Evolutionary conservation across 139 green algal species (phyloP).

Genomic region (Pleodorina starrii): DNA sequence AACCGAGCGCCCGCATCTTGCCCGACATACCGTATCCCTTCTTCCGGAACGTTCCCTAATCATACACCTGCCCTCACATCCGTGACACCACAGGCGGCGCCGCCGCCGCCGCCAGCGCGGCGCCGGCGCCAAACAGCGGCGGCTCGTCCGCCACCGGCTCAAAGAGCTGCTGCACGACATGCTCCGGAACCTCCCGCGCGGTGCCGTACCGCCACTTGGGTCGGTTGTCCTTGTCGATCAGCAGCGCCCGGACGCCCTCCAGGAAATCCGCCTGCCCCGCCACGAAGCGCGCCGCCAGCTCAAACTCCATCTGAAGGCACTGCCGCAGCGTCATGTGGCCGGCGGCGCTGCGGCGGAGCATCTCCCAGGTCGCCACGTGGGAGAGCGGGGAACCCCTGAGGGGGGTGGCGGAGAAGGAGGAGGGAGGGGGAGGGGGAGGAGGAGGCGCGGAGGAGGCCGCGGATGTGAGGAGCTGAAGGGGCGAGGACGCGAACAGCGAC

Average conservation of each 20-base stretch:
- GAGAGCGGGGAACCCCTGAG: constrained; percentile 73
- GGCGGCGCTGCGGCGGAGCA: constrained; percentile 50
- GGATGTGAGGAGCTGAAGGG: not conserved
- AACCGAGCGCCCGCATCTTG: too few relatives aligned
- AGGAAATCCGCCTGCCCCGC: constrained; percentile 68
- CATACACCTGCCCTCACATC: too few relatives aligned
- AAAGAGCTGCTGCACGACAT: constrained; percentile 17
- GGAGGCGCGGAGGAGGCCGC: not conserved
- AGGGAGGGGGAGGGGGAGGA: not conserved
- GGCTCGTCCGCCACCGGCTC: constrained; percentile 3
- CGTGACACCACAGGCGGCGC: too few relatives aligned
- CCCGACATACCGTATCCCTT: too few relatives aligned
- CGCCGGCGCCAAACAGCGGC: constrained; percentile 43
- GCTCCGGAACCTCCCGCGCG: constrained; percentile 62
- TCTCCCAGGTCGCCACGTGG: constrained; percentile 57
- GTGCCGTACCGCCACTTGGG: constrained; percentile 76
- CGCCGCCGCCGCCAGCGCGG: too few relatives aligned
- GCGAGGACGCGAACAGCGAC: too few relatives aligned
- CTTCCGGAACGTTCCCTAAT: too few relatives aligned
- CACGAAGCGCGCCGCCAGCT: constrained; percentile 67
- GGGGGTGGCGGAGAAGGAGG: not conserved
- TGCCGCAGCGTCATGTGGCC: constrained; percentile 59
- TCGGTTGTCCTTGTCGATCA: constrained; percentile 81
- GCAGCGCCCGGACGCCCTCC: constrained; percentile 80
- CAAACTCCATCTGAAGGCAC: constrained; percentile 79